Conservation (phyloP, 2,329 filamentous ascomycete genomes). For the Arthrobotrys iridis region DNA sequence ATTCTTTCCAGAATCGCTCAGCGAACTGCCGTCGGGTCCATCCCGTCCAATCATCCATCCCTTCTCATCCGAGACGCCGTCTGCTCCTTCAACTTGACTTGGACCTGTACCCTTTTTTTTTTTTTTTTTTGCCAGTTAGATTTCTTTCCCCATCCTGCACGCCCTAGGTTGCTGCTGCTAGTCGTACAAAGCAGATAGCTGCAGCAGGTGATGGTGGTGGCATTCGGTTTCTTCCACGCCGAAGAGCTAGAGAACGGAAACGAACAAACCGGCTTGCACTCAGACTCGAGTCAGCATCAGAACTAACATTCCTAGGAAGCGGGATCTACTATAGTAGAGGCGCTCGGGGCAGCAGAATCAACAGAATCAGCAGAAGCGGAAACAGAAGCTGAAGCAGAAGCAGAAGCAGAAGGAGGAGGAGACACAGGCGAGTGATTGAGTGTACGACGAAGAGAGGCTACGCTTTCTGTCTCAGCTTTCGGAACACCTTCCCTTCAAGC, state of each 20-base stretch:
- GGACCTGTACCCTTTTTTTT: not conserved
- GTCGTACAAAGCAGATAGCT: conserved; percentile 21
- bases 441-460: not conserved
- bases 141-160: not conserved
- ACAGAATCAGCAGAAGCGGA: too few species aligned
- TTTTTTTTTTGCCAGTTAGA: too few species aligned
- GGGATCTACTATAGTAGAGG: too few species aligned
- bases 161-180: too few species aligned
- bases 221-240: not conserved
- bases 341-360: too few species aligned
- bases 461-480: conserved; percentile 20
- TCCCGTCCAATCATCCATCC: conserved; percentile 37
- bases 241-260: not conserved
- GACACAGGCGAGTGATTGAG: not conserved
- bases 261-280: not conserved
- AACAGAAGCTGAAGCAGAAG: too few species aligned
- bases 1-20: conserved; percentile 29
- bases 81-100: conserved; percentile 3
- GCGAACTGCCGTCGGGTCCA: conserved; percentile 21
- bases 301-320: too few species aligned
- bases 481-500: conserved; percentile 9
- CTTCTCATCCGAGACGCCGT: not conserved
- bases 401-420: not conserved
- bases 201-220: conserved; percentile 14
- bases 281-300: not conserved